Conservation (phyloP, 441 rosid genomes). For the Biscutella laevigata region DNA sequence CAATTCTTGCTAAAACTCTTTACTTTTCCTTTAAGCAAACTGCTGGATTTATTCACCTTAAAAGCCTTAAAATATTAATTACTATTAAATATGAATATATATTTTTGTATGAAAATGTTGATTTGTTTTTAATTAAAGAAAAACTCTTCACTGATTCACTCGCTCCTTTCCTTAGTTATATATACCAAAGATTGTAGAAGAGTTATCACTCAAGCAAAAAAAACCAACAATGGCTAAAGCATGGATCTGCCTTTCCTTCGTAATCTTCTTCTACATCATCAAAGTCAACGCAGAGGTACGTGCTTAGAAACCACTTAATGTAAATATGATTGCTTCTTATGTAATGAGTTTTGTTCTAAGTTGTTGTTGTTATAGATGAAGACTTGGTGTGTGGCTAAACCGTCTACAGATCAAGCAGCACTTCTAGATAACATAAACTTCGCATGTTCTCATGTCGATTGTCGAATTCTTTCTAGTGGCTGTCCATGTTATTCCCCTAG, state of each 20-base stretch:
- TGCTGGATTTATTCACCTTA: constrained; percentile 22
- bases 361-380: constrained; percentile 26
- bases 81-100: background rate
- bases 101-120: background rate
- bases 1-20: constrained; percentile 6
- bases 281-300: constrained; percentile 35
- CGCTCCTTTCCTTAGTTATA: constrained; percentile 8
- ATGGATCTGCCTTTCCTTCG: constrained; percentile 25
- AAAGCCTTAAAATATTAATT: constrained; percentile 16
- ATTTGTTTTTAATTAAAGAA: background rate
- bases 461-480: constrained; percentile 41
- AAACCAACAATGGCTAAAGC: constrained; percentile 28
- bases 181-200: constrained; percentile 1
- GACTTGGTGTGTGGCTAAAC: constrained; percentile 82
- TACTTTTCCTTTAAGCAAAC: constrained; percentile 13
- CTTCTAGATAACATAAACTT: constrained; percentile 48
- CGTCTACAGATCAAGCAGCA: constrained; percentile 49
- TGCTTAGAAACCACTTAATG: background rate
- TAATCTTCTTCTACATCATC: constrained; percentile 28
- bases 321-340: background rate
- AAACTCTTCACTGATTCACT: constrained; percentile 2
- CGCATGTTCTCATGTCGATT: constrained; percentile 59
- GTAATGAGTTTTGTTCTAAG: background rate
- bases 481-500: constrained; percentile 50
- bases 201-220: constrained; percentile 4